Conservation (phyloP, 257 asterid species). For the Primulina eburnea region DNA sequence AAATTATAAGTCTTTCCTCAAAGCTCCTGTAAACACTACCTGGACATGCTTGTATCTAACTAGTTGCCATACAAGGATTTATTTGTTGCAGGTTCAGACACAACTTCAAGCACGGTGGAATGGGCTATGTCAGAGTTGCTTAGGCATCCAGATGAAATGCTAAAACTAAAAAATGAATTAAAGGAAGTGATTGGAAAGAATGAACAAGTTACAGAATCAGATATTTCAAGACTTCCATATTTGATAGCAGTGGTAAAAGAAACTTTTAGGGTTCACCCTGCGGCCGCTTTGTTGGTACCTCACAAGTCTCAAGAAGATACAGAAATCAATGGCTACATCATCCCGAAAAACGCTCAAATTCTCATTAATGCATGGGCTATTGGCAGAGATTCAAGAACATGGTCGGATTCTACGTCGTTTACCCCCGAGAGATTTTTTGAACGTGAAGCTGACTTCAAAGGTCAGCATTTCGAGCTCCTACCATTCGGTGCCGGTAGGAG, state of each 20-base stretch:
- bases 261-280: constrained; percentile 28
- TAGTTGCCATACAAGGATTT: constrained; percentile 19
- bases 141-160: constrained; percentile 20
- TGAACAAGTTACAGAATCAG: constrained; percentile 26
- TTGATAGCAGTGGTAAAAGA: constrained; percentile 30
- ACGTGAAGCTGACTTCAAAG: constrained; percentile 6
- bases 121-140: constrained; percentile 40
- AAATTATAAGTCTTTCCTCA: no score
- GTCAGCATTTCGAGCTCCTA: constrained; percentile 26
- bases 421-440: constrained; percentile 31
- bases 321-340: constrained; percentile 17
- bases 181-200: constrained; percentile 15
- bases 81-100: constrained; percentile 20
- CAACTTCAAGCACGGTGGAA: constrained; percentile 29
- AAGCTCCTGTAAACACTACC: no score
- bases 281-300: constrained; percentile 10
- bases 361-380: constrained; percentile 29
- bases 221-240: constrained; percentile 28
- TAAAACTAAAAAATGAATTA: constrained; percentile 18
- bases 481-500: constrained; percentile 29
- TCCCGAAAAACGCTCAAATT: constrained; percentile 17
- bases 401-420: constrained; percentile 23
- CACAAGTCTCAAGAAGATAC: constrained; percentile 11
- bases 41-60: no score
- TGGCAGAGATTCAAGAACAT: constrained; percentile 24